Evolutionary conservation across 345 rosid species (phyloP).

Genomic region (Syzygium grande): DNA sequence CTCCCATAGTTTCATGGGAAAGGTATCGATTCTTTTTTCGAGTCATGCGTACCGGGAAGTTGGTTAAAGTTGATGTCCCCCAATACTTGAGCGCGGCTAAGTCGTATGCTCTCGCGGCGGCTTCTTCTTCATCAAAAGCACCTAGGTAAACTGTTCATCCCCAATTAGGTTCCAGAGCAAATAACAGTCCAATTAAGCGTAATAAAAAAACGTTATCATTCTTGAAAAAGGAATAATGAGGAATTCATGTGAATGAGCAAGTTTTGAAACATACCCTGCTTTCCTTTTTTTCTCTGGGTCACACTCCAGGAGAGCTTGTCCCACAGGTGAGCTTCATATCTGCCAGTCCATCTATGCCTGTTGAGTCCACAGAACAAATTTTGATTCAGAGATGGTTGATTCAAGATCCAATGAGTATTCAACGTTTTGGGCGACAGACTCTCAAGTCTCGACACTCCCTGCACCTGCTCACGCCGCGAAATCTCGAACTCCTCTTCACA

Average conservation of each 20-base stretch:
- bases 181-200: not conserved
- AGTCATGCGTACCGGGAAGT: slow-evolving; percentile 29
- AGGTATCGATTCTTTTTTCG: not conserved
- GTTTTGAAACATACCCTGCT: slow-evolving; percentile 30
- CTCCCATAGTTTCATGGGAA: not conserved
- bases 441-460: no score
- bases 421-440: not conserved
- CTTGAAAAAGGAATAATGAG: not conserved
- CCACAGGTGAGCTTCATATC: slow-evolving; percentile 70
- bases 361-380: not conserved
- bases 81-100: slow-evolving; percentile 61
- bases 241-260: not conserved
- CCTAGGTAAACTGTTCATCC: slow-evolving; percentile 48
- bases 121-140: slow-evolving; percentile 60
- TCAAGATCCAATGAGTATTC: not conserved
- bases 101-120: slow-evolving; percentile 67
- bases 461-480: slow-evolving; percentile 46
- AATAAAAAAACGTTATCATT: not conserved
- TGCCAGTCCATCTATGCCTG: slow-evolving; percentile 64
- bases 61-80: slow-evolving; percentile 53
- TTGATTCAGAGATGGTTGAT: not conserved
- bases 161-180: not conserved
- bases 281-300: slow-evolving; percentile 60
- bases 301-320: slow-evolving; percentile 60
- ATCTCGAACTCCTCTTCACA: slow-evolving; percentile 59